Conservation (phyloP, 2,329 filamentous ascomycete species). For the Proliferodiscus dingleyae region DNA sequence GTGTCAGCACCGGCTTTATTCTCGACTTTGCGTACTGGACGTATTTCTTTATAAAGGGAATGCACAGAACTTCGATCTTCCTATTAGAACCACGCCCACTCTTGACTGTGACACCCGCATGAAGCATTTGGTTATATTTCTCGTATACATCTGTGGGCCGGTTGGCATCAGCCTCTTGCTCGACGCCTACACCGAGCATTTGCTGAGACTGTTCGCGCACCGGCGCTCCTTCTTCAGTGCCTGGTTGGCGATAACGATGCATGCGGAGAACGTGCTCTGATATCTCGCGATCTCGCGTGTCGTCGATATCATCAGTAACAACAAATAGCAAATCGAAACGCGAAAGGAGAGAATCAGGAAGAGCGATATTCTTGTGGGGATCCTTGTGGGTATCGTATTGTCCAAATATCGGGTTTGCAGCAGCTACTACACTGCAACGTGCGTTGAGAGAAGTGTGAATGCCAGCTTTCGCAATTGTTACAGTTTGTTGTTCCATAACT, state of each 20-base stretch:
- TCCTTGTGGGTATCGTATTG: slow-evolving; percentile 99
- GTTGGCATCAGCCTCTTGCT: slow-evolving; percentile 68
- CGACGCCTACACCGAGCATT: slow-evolving; percentile 79
- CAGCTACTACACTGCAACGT: slow-evolving; percentile 91
- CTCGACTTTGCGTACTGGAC: slow-evolving; percentile 95
- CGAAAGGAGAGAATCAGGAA: slow-evolving; percentile 91
- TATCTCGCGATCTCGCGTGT: slow-evolving; percentile 81
- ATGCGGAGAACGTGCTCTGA: slow-evolving; percentile 97
- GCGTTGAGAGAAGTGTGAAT: slow-evolving; percentile 98
- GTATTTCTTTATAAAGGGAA: slow-evolving; percentile 99
- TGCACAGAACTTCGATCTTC: slow-evolving; percentile 83
- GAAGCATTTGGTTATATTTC: slow-evolving; percentile 94
- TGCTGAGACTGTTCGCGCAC: slow-evolving; percentile 85
- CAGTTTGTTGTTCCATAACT: slow-evolving; percentile 99
- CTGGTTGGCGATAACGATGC: slow-evolving; percentile 90
- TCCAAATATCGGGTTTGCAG: slow-evolving; percentile 95
- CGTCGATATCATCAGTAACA: slow-evolving; percentile 97
- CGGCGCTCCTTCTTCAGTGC: slow-evolving; percentile 88
- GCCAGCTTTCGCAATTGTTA: slow-evolving; percentile 96
- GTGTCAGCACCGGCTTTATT: slow-evolving; percentile 84
- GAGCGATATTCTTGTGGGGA: slow-evolving; percentile 95
- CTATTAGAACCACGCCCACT: slow-evolving; percentile 69
- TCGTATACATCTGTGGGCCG: slow-evolving; percentile 85
- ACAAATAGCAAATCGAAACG: slow-evolving; percentile 98
- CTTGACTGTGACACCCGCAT: slow-evolving; percentile 79